phyloP scores from a whole-genome alignment of 2,329 filamentous ascomycete genomes.

The Ascochyta koolunga region DNA sequence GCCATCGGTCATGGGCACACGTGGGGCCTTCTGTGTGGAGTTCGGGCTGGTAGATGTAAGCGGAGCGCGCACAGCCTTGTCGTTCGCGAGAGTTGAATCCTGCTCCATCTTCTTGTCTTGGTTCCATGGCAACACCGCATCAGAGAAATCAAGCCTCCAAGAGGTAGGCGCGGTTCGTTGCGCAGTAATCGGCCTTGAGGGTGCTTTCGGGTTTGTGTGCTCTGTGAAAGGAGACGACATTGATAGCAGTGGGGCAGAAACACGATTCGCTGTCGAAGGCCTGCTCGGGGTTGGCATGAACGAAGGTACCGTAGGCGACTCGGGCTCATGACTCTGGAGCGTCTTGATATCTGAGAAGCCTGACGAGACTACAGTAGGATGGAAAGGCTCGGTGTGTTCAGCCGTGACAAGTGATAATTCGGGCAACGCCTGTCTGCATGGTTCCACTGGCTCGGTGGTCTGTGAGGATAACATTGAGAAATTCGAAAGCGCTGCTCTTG shows the following conservation, averaged over 20 bases:
- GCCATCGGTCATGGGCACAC: constrained; percentile 64
- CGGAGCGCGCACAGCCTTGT: constrained; percentile 28
- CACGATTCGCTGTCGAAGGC: constrained; percentile 37
- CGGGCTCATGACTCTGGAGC: constrained; percentile 41
- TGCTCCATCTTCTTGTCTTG: constrained; percentile 35
- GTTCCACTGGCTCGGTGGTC: constrained; percentile 35
- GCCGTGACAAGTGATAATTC: constrained; percentile 31
- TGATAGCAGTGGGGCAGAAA: constrained; percentile 21
- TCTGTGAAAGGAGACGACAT: constrained; percentile 39
- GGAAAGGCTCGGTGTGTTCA: constrained; percentile 41
- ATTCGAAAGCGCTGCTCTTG: constrained; percentile 18
- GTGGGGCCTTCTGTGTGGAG: constrained; percentile 34
- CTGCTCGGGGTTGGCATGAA: constrained; percentile 42
- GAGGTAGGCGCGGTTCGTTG: constrained; percentile 26
- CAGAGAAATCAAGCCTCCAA: constrained; percentile 49
- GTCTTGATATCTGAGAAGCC: constrained; percentile 36
- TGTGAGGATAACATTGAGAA: constrained; percentile 32
- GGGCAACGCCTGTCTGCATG: constrained; percentile 20
- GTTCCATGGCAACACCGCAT: constrained; percentile 54
- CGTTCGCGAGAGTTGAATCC: constrained; percentile 3
- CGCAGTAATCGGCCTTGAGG: constrained; percentile 40
- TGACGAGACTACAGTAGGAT: constrained; percentile 9
- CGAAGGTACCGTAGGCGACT: constrained; percentile 42
- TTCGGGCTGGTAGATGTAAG: constrained; percentile 35
- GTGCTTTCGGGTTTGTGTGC: constrained; percentile 35